Evolutionary conservation across 306 rosid genomes (phyloP).

Genomic region (Prunus padus): DNA sequence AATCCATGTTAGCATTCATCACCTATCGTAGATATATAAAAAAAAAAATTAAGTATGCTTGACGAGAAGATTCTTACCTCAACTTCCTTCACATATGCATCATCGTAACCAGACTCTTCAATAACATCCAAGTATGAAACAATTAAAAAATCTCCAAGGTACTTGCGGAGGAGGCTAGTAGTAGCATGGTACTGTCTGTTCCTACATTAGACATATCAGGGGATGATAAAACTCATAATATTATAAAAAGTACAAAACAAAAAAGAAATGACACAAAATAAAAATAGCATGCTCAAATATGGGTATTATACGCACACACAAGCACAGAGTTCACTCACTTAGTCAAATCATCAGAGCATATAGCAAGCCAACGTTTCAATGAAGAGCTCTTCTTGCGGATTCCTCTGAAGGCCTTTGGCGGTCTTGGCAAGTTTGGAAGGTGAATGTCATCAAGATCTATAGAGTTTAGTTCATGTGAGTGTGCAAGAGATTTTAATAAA

Average conservation of each 20-base stretch:
- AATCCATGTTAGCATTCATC: not conserved
- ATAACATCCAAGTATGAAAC: conserved; percentile 78
- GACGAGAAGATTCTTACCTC: conserved; percentile 57
- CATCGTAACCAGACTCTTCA: conserved; percentile 86
- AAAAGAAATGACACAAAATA: not conserved
- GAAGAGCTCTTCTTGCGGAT: conserved; percentile 83
- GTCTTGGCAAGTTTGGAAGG: conserved; percentile 74
- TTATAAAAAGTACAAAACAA: not conserved
- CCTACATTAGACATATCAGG: conserved; percentile 42
- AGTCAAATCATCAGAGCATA: conserved; percentile 77
- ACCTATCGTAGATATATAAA: conserved; percentile 3
- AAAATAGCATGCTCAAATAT: not conserved
- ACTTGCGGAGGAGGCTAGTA: conserved; percentile 80
- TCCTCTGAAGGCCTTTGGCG: conserved; percentile 83
- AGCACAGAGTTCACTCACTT: conserved; percentile 45
- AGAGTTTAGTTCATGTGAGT: conserved; percentile 44
- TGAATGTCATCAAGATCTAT: conserved; percentile 53
- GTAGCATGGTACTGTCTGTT: conserved; percentile 59
- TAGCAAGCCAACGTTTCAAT: conserved; percentile 91
- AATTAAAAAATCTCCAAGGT: conserved; percentile 86
- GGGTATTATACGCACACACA: not conserved
- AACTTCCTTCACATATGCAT: conserved; percentile 70
- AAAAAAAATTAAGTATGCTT: not conserved
- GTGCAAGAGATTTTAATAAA: conserved; percentile 58
- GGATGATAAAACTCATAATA: conserved; percentile 19